Conservation (phyloP, 768 basidiomycete genomes). For the Brasilioporus rufonigricans region DNA sequence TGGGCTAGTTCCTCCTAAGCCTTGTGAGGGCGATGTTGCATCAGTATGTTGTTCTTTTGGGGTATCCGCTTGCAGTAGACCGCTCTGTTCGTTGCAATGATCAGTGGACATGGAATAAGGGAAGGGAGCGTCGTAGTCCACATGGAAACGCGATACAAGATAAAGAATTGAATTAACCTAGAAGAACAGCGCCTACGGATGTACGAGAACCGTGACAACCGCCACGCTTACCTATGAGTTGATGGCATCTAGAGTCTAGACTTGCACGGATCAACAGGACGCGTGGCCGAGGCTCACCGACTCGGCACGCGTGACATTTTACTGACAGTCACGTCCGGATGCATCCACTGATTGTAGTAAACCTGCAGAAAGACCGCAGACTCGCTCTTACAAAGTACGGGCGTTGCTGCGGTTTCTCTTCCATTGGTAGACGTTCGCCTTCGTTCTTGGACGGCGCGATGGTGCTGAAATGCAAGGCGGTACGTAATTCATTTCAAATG, state of each 20-base stretch:
- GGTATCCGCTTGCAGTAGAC: constrained; percentile 7
- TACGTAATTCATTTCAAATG: too few species aligned
- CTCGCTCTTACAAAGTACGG: too few species aligned
- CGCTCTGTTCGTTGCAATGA: not conserved
- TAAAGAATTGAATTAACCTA: not conserved
- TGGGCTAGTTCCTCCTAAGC: not conserved
- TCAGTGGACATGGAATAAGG: constrained; percentile 5
- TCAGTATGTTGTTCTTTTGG: constrained; percentile 17
- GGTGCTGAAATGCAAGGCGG: too few species aligned
- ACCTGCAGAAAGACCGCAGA: too few species aligned
- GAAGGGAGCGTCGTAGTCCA: not conserved
- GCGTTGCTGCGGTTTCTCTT: too few species aligned
- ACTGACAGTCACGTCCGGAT: too few species aligned
- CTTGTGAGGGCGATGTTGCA: not conserved
- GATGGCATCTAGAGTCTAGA: not conserved
- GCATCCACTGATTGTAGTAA: too few species aligned
- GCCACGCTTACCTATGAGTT: not conserved
- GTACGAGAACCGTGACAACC: not conserved
- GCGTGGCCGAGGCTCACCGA: too few species aligned
- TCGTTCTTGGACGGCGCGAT: too few species aligned
- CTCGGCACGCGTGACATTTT: too few species aligned
- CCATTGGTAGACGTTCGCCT: too few species aligned
- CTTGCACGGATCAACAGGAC: not conserved
- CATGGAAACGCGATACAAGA: not conserved
- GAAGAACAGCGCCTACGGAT: too few species aligned